These are phyloP conservation scores for Penicillium sp. DNA, from an alignment of 2,329 filamentous ascomycete species.

Conservation along the genomic window DNA sequence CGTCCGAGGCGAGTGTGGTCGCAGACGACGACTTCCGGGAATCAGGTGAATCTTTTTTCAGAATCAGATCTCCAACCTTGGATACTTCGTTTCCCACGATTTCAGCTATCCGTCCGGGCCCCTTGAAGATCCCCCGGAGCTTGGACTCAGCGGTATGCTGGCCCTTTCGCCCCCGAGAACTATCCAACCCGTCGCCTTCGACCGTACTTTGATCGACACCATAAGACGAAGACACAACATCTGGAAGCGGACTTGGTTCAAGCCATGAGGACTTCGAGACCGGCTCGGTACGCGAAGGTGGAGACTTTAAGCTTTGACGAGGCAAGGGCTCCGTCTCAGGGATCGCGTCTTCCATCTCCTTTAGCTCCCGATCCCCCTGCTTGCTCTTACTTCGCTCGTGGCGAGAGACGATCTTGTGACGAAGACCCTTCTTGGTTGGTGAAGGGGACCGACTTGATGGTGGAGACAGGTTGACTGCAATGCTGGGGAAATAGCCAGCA, in stretches of 20 bases:
- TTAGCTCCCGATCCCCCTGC: constrained; percentile 38
- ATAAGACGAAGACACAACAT: constrained; percentile 25
- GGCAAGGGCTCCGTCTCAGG: constrained; percentile 17
- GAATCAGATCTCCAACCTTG: constrained; percentile 60
- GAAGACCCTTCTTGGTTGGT: constrained; percentile 58
- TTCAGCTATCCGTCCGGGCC: constrained; percentile 65
- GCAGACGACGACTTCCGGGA: constrained; percentile 45
- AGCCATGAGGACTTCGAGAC: constrained; percentile 19
- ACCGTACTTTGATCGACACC: constrained; percentile 21
- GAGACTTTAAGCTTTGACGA: constrained; percentile 15
- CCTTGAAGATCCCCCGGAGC: constrained; percentile 74
- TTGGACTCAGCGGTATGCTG: constrained; percentile 52
- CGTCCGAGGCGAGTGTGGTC: constrained; percentile 47
- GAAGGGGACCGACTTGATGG: constrained; percentile 62
- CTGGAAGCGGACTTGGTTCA: constrained; percentile 31
- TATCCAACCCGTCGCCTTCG: constrained; percentile 25
- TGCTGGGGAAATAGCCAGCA: constrained; percentile 54
- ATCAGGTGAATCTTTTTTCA: constrained; percentile 55
- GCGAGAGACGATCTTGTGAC: constrained; percentile 41
- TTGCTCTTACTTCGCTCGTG: constrained; percentile 41
- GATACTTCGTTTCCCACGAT: constrained; percentile 66
- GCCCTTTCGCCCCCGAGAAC: constrained; percentile 29
- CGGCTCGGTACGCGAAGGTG: constrained; percentile 16
- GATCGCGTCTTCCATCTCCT: constrained; percentile 19
- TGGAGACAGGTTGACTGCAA: constrained; percentile 63